A percentile compares a stretch with the other conserved stretches of the same genome.
Conservation (phyloP, 129 eudicot genomes). For the Escallonia rubra region DNA sequence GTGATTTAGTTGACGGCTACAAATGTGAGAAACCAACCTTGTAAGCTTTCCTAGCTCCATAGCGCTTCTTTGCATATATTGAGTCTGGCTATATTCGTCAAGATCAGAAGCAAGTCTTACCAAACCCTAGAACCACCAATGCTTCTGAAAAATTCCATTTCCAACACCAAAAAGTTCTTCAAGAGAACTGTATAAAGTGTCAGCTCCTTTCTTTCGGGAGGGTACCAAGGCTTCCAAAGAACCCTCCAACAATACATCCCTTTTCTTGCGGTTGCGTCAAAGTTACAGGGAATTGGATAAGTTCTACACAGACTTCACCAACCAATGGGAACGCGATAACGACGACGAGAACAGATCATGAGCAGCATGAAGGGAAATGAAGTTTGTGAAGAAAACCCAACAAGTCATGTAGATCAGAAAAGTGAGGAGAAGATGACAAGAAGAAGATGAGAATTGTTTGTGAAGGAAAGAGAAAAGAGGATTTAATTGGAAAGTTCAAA, state of each 20-base stretch:
- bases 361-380: neutral
- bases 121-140: neutral
- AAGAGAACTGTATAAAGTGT: conserved; percentile 33
- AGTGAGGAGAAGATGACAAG: neutral
- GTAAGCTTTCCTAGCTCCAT: too few relatives aligned
- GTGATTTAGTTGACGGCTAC: too few relatives aligned
- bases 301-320: conserved; percentile 24
- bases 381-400: neutral
- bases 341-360: neutral
- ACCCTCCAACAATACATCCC: conserved; percentile 38
- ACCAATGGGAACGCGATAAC: conserved; percentile 17
- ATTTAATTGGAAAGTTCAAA: too few relatives aligned
- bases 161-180: conserved; percentile 49
- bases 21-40: too few relatives aligned
- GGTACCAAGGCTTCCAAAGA: conserved; percentile 52
- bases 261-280: conserved; percentile 27
- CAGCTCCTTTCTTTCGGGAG: conserved; percentile 38
- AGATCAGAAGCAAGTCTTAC: neutral
- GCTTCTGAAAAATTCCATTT: conserved; percentile 18
- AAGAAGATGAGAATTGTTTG: neutral
- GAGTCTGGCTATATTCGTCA: too few relatives aligned
- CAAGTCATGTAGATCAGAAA: neutral
- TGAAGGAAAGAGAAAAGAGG: neutral
- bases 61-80: too few relatives aligned
- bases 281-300: conserved; percentile 18